Base-by-base conservation (phyloP, 2,329 filamentous ascomycete species). In the Emmonsiellopsis sp. region DNA sequence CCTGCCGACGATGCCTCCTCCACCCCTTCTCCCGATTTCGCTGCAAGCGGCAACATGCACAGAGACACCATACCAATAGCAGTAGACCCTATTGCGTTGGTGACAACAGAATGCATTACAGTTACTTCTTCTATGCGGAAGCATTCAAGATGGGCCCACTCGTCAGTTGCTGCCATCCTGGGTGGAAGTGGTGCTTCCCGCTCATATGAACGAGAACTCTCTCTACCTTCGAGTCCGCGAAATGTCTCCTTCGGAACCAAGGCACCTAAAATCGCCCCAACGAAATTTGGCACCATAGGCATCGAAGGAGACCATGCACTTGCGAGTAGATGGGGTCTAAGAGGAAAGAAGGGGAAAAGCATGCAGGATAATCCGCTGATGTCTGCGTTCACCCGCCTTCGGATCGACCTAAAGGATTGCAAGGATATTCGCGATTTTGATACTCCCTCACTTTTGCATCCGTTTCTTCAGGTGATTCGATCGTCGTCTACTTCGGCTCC, bases 51-150 rank as follows among this genome's bases (percentile, higher is more conserved):
- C 34, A 46, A 52, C 21, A 52, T 52, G 42, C 13, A 40, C 8
- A 42, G 32, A 21, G 46, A 13, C 21, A 44, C 52, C 43, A 51
- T 54, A 33, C 52, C 55, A 17, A 88, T 95, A 57, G 88, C 91
- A 43, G 86, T 95, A 60, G 88, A 95, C 65, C 90, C 91, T 1
- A 85, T 95, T 54, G 91, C 90, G 48, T 77, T 98, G 63, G 90
- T 98, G 60, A 95, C 95, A 58, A 95, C 92, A 71, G 93, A 98
- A 84, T 98, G 93, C 71, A 97, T 97, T 67, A 92, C 91, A 45
- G 92, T 98, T 73, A 97, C 93, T 11, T 96, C 92, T 57, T 90
- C 91, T 56, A 96, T 98, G 81, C 91, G 95, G 65, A 98, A 98
- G 74, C 86, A 96, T 80, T 87, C 90, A 59, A 87, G 93, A 60